Conservation (phyloP, 148 eudicot species). For the Amaranthus hypochondriacus region DNA sequence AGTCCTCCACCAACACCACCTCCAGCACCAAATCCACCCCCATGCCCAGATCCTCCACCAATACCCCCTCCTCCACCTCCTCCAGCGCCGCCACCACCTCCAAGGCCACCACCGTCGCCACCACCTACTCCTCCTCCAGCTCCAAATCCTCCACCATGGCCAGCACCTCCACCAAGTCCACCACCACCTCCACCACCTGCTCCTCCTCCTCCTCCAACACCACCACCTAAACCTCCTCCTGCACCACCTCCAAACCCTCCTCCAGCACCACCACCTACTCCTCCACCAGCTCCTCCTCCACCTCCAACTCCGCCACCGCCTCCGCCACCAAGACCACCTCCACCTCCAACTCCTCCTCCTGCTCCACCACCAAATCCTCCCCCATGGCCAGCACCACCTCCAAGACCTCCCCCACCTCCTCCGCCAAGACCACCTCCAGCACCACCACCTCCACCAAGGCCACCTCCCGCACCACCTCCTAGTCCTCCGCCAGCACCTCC, state of each 20-base stretch:
- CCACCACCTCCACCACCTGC: conserved; percentile 26
- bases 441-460: conserved; percentile 10
- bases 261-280: conserved; percentile 26
- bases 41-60: conserved; percentile 25
- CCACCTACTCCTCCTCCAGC: conserved; percentile 29
- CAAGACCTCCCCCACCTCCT: conserved; percentile 16
- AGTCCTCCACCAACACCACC: conserved; percentile 27
- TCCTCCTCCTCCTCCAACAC: conserved; percentile 21
- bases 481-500: conserved; percentile 20
- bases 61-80: conserved; percentile 26
- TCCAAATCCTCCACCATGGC: conserved; percentile 24
- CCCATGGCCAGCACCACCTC: conserved; percentile 21
- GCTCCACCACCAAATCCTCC: conserved; percentile 23
- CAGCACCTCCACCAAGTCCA: conserved; percentile 20
- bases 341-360: conserved; percentile 19
- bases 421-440: conserved; percentile 18
- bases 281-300: conserved; percentile 17
- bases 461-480: conserved; percentile 11
- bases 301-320: conserved; percentile 18
- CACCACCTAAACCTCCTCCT: conserved; percentile 29
- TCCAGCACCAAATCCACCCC: conserved; percentile 21
- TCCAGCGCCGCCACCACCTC: conserved; percentile 25
- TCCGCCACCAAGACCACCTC: conserved; percentile 21
- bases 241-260: conserved; percentile 27
- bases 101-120: conserved; percentile 27